Evolutionary conservation across 1,139 yeast genomes (phyloP), one percentile per base, ranked within the genome.

Genomic region (Saccharomyces hybrid): DNA sequence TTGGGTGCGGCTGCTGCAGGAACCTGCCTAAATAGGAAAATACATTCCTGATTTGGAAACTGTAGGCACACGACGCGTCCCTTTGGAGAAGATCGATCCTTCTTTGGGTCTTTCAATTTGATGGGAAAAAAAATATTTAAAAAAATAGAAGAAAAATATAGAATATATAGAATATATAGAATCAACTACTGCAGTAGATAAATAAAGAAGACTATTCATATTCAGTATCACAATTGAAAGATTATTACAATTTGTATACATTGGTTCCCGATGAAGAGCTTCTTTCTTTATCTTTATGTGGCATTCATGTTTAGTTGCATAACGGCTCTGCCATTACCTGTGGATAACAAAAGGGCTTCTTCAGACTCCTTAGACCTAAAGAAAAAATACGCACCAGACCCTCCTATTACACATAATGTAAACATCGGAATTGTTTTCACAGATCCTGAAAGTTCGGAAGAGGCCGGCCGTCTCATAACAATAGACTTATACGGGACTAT

Each of bases 401-500:
- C 72, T 23, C 72, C 72, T 13, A 64, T 61, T n/a, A 65, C 69
- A 1, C 64, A 62, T 51, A 54, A 62, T 30, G 64, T 63, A 11
- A 52, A 63, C 41, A 53, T 68, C 54, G 65, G 65, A 23, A 50
- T 68, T 41, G 63, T 61, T 47, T 68, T 63, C 52, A 59, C 55
- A n/a, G 58, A 50, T 2, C 50, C 59, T 5, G 31, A 54, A 5
- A 54, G 61, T 34, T 32, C 54, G 57, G 48, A 59, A 56, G 7
- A 54, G 55, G 11, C 78, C 81, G 54, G 72, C 86, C 59, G 77
- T 80, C 54, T 72, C 58, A 38, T 38, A 20, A 20, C 25, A 4
- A 20, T 38, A 20, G 91, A 89, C 0, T 71, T 86, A 59, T 86
- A 83, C 65, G 89, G 89, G n/a, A 76, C 84, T 0, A 80, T 82